Conservation (phyloP, 1,284 basidiomycete genomes). For the Volvariella volvacea region DNA sequence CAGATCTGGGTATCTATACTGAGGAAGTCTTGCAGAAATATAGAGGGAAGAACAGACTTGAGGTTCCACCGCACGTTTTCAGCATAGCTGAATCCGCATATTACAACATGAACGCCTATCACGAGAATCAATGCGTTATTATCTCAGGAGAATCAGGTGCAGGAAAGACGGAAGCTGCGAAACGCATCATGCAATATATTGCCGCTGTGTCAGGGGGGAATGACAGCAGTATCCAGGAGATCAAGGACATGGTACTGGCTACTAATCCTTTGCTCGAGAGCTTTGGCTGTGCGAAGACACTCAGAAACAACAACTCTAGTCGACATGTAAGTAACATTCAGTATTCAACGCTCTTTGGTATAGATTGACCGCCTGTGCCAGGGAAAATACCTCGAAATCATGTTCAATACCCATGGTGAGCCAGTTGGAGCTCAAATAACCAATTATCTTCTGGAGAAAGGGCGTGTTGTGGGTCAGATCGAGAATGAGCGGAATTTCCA, state of each 20-base stretch:
- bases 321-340: constrained; percentile 70
- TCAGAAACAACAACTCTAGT: constrained; percentile 98
- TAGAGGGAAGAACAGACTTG: constrained; percentile 96
- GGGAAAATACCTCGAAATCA: constrained; percentile 99
- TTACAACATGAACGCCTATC: constrained; percentile 99
- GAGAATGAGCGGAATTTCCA: constrained; percentile 98
- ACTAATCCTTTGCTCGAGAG: constrained; percentile 97
- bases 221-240: constrained; percentile 86
- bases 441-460: constrained; percentile 97
- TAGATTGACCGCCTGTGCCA: constrained; percentile 20
- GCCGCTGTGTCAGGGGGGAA: constrained; percentile 91
- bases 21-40: constrained; percentile 84
- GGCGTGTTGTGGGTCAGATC: constrained; percentile 95
- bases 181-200: constrained; percentile 99
- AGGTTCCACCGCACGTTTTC: constrained; percentile 98
- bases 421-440: constrained; percentile 98
- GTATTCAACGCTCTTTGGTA: constrained; percentile 10
- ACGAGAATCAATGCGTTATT: constrained; percentile 99
- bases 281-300: constrained; percentile 98
- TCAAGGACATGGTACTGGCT: constrained; percentile 99
- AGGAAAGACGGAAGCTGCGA: constrained; percentile 96
- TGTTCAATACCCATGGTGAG: constrained; percentile 92
- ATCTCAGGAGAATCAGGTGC: constrained; percentile 99
- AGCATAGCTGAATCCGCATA: constrained; percentile 95
- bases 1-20: constrained; percentile 96